Conservation (phyloP, 2,329 filamentous ascomycete species). For the Stenocarpella maydis region DNA sequence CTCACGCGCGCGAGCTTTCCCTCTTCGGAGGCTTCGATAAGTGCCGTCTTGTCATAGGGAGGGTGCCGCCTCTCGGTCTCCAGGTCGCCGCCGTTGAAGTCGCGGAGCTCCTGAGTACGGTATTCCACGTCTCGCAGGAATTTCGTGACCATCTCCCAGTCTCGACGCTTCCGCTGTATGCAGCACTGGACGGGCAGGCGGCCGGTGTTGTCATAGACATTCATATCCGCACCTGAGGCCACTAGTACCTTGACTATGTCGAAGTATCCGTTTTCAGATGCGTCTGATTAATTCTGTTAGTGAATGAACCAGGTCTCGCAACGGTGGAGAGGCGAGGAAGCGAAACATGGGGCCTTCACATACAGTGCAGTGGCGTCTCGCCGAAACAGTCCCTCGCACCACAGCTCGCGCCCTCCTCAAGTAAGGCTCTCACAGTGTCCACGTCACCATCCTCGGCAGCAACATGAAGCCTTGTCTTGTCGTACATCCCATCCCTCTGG, state of each 20-base stretch:
- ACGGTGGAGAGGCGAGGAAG: background rate
- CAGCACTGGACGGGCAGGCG: constrained; percentile 17
- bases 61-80: background rate
- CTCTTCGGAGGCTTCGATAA: constrained; percentile 4
- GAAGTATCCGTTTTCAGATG: constrained; percentile 16
- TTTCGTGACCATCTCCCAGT: background rate
- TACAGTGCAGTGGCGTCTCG: constrained; percentile 23
- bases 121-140: constrained; percentile 13
- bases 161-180: constrained; percentile 16
- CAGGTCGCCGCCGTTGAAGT: background rate
- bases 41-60: constrained; percentile 7
- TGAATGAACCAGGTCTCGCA: too few relatives aligned
- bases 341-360: background rate
- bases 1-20: constrained; percentile 2
- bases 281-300: background rate
- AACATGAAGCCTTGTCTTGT: constrained; percentile 5
- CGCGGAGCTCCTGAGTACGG: constrained; percentile 16
- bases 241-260: constrained; percentile 18
- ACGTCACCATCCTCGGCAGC: background rate
- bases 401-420: constrained; percentile 23
- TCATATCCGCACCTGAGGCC: constrained; percentile 23
- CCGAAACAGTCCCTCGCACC: constrained; percentile 18
- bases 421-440: background rate
- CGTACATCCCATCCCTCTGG: background rate
- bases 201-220: constrained; percentile 20